Conservation (phyloP, 257 asterid species). For the Capsicum baccatum region DNA sequence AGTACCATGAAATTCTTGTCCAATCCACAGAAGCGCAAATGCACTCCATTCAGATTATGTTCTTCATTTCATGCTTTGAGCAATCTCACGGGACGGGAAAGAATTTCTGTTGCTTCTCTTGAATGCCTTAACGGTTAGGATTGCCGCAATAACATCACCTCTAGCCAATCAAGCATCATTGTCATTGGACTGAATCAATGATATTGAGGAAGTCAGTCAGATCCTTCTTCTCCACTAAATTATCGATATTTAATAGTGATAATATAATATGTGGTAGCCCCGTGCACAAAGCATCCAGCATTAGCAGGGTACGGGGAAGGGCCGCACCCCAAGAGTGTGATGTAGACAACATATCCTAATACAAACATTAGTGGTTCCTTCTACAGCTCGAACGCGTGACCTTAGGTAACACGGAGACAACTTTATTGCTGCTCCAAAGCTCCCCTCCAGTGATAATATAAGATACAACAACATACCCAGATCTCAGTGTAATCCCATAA, state of each 20-base stretch:
- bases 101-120: background rate
- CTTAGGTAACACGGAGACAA: no score
- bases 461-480: no score
- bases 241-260: background rate
- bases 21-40: background rate
- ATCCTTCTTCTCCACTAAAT: background rate
- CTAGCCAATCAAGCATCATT: constrained; percentile 13
- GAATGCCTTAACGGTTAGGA: background rate
- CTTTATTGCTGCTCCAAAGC: no score
- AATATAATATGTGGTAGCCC: no score
- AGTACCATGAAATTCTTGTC: background rate
- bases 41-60: background rate
- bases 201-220: background rate
- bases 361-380: no score
- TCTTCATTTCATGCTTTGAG: background rate
- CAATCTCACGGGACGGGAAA: background rate
- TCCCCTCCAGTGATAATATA: background rate
- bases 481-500: no score
- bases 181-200: background rate
- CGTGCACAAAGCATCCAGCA: no score
- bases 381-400: no score
- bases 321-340: no score
- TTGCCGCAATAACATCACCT: constrained; percentile 21
- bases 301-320: no score
- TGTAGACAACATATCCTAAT: no score